These are phyloP conservation scores for Eucalyptus viminalis DNA, from an alignment of 345 rosid genomes.

Conservation along the genomic window DNA sequence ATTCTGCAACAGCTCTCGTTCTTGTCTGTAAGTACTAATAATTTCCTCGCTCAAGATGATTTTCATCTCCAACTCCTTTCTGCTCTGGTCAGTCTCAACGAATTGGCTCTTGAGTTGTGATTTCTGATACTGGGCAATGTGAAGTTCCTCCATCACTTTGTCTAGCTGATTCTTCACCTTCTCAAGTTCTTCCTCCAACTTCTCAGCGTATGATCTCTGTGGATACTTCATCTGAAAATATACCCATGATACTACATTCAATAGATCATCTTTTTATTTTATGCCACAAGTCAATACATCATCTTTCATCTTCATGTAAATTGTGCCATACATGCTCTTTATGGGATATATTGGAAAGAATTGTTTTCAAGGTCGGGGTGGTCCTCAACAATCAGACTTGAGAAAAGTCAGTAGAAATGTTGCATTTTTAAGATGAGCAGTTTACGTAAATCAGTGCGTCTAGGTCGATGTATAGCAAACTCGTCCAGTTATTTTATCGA, in stretches of 20 bases:
- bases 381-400: background rate
- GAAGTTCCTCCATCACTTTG: background rate
- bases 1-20: background rate
- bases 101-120: background rate
- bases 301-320: background rate
- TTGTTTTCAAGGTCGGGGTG: background rate
- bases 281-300: background rate
- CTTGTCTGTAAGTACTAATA: background rate
- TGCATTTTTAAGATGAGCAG: background rate
- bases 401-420: background rate
- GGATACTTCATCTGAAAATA: background rate
- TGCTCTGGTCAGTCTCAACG: background rate
- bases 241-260: background rate
- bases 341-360: background rate
- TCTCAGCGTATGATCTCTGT: background rate
- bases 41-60: background rate
- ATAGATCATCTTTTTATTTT: background rate
- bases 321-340: background rate
- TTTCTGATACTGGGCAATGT: background rate
- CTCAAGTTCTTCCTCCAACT: background rate
- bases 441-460: background rate
- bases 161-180: background rate
- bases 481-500: background rate
- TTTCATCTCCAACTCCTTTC: background rate
- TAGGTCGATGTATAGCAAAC: background rate